Evolutionary conservation across 257 asterid species (phyloP), one percentile per base, ranked within the genome.

Genomic region (Dorcoceras hygrometricum): DNA sequence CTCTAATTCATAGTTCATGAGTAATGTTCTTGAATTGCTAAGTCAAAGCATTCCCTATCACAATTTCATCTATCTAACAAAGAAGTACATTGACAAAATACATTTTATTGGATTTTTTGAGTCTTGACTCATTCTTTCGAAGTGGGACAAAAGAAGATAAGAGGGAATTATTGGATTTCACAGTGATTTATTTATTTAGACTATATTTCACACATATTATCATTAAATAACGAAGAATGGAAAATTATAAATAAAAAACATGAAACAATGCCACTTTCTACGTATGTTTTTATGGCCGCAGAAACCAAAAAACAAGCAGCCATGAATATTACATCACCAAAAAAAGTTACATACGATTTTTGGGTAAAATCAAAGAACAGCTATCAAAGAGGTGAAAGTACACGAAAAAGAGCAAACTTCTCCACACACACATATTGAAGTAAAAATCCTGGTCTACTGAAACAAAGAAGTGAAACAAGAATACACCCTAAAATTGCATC

Each of bases 401-500:
- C 67, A 36, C 26, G 68, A 56, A 60, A 77, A 66, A 71, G 67
- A 68, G 50, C 78, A 75, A 78, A 36, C 75, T 71, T 81, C 66
- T 61, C 66, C 83, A 72, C 80, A 60, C 79, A 71, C 29, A 68
- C 80, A 76, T 31, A 65, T 62, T 78, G 75, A 80, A 77, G 50
- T 39, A 39, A 71, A 68, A 77, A 77, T 80, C 32, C 71, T 63
- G n/a, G 36, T 69, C 69, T 24, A 51, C 36, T 34, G 23, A 29
- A 59, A 48, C 51, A 43, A 36, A 7, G 8, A 57, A 14, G n/a
- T 7, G 23, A 71, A 82, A 84, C 89, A 81, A 75, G 94, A 90
- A 86, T 75, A 84, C 96, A 73, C 80, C 70, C 83, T 77, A 89
- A 89, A 86, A 72, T 70, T 65, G 91, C 95, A 91, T 91, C 95